These are phyloP conservation scores for Aureobasidium vineae DNA, from an alignment of 2,329 filamentous ascomycete species.

Conservation along the genomic window DNA sequence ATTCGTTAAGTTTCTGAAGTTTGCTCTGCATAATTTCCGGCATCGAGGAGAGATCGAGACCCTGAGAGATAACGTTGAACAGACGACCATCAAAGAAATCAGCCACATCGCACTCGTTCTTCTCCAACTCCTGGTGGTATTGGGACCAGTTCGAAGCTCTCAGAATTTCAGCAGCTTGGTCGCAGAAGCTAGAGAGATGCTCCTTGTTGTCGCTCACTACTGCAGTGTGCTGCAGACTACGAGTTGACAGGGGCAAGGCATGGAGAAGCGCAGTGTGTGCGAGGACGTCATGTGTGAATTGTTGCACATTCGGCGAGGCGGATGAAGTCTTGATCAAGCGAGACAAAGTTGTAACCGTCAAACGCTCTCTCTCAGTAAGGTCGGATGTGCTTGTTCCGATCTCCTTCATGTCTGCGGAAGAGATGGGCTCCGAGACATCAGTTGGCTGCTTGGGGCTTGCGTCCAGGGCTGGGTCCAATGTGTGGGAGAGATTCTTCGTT, in stretches of 20 bases:
- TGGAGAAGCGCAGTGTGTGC: conserved; percentile 36
- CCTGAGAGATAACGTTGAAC: conserved; percentile 35
- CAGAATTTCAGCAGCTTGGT: conserved; percentile 41
- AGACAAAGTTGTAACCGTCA: conserved; percentile 34
- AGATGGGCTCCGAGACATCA: conserved; percentile 1
- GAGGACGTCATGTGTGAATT: conserved; percentile 29
- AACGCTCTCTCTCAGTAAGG: conserved; percentile 33
- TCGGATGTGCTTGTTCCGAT: not conserved
- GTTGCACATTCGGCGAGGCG: not conserved
- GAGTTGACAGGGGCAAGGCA: conserved; percentile 35
- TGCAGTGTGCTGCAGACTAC: conserved; percentile 31
- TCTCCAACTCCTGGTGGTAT: conserved; percentile 30
- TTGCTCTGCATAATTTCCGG: not conserved
- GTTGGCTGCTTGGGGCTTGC: not conserved
- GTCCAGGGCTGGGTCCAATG: not conserved
- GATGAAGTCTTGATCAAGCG: conserved; percentile 27
- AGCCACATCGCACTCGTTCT: conserved; percentile 47
- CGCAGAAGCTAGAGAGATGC: conserved; percentile 39
- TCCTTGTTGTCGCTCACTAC: conserved; percentile 27
- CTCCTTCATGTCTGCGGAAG: conserved; percentile 1
- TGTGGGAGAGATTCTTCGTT: conserved; percentile 30
- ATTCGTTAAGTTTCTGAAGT: not conserved
- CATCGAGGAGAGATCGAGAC: conserved; percentile 1
- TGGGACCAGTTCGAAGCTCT: conserved; percentile 40
- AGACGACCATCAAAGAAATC: conserved; percentile 59